Base-by-base conservation (phyloP, 2,329 filamentous ascomycete species). In the Penicillium sumatraense region DNA sequence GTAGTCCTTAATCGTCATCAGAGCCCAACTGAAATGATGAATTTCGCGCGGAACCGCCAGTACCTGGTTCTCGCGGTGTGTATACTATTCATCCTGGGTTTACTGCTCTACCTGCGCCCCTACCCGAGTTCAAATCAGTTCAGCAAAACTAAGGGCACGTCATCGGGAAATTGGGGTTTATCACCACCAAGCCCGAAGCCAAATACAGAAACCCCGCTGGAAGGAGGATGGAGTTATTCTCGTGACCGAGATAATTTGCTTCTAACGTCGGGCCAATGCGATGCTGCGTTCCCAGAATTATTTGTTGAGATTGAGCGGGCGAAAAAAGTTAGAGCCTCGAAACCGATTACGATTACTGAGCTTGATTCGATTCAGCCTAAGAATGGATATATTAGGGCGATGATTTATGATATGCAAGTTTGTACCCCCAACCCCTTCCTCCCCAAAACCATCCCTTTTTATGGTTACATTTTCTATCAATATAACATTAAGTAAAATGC, bases 241-340 rank as follows among this genome's bases (percentile, higher is more conserved):
- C 47, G 48, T 8, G 48, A 51, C 16, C 35, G 27, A 3, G 48
- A 51, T 24, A 35, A 44, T n/a, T 20, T 51, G 3, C 38, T 51
- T 5, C 36, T 51, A 8, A 42, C 35, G 11, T 38, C 42, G 20
- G 48, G 38, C 16, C 36, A 51, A 23, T 51, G 48, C n/a, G 48
- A 41, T 11, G 14, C 31, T 7, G 48, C 48, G 7, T 70, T 71
- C 33, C 67, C 68, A 2, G 68, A 63, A 5, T 41, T 70, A 13
- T 70, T 68, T 51, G 60, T 62, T 23, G 69, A 70, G 36, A 41
- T 67, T 7, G 41, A 57, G 23, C 67, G 68, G 21, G 66, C 63
- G 2, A 46, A 48, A 6, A 38, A 35, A 1, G 63, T 60, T 38
- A 68, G 68, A 61, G 29, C 41, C 13, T 16, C 33, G 3, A 53